Conservation (phyloP, 164 flowering plant genomes). For the Dillenia suffruticosa region DNA sequence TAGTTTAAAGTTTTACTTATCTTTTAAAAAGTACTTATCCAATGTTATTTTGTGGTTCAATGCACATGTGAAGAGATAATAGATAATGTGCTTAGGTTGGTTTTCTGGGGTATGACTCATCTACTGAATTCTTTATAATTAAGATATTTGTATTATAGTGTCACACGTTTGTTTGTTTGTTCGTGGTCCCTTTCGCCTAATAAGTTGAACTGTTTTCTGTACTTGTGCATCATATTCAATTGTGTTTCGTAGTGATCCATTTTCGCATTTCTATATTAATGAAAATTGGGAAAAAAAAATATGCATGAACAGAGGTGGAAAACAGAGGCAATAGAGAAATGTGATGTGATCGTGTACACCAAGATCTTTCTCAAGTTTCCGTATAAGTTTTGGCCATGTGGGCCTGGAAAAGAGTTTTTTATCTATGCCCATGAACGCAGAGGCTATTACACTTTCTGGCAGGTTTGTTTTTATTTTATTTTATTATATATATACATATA, state of each 20-base stretch:
- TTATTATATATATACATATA: too few species aligned
- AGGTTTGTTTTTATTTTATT: conserved; percentile 46
- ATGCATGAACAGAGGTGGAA: conserved; percentile 63
- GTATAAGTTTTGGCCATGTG: conserved; percentile 83
- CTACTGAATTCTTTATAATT: too few species aligned
- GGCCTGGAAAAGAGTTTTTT: conserved; percentile 79
- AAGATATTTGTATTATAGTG: neutral
- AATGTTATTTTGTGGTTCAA: too few species aligned
- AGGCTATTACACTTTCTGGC: conserved; percentile 98
- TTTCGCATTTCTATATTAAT: conserved; percentile 5
- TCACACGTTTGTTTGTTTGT: conserved; percentile 3
- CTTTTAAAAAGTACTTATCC: too few species aligned
- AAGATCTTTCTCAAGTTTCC: conserved; percentile 93
- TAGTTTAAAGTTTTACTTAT: too few species aligned
- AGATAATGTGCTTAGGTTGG: too few species aligned
- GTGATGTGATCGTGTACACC: conserved; percentile 88
- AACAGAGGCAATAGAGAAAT: conserved; percentile 63
- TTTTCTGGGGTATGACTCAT: too few species aligned
- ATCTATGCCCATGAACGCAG: conserved; percentile 88
- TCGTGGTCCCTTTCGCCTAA: neutral
- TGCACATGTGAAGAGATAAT: too few species aligned
- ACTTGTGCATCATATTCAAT: too few species aligned
- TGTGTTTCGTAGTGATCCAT: too few species aligned
- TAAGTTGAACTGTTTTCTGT: too few species aligned
- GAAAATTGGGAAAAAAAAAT: neutral